phyloP scores from a whole-genome alignment of 2,329 filamentous ascomycete genomes.

The Trichoderma breve region DNA sequence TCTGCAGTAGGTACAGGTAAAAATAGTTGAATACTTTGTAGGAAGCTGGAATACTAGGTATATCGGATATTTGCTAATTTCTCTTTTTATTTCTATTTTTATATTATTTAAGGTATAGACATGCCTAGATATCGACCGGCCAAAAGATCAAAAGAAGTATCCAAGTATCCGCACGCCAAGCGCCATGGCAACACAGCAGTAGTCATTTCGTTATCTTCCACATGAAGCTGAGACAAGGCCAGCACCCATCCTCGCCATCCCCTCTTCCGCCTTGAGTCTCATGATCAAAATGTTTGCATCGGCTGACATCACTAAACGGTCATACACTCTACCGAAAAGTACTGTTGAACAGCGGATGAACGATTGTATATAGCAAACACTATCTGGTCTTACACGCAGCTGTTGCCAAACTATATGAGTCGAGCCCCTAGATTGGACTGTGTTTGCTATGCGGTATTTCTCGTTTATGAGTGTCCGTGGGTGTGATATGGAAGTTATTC shows the following conservation, averaged over 20 bases:
- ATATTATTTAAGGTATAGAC: no score
- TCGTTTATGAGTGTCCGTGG: not conserved
- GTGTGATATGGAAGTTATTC: no score
- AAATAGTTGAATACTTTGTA: not conserved
- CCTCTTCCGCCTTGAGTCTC: not conserved
- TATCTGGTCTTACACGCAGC: not conserved
- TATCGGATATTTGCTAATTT: accelerated
- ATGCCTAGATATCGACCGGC: no score
- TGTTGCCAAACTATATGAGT: not conserved
- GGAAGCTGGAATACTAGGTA: not conserved
- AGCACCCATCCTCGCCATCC: not conserved
- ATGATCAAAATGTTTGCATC: not conserved
- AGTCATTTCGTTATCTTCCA: not conserved
- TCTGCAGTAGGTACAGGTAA: not conserved
- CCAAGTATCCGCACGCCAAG: not conserved
- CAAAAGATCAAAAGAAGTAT: not conserved
- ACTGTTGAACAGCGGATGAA: not conserved
- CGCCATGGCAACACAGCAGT: not conserved
- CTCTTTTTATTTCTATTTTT: not conserved
- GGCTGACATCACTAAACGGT: not conserved
- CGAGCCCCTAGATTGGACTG: not conserved
- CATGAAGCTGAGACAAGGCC: not conserved
- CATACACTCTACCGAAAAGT: not conserved
- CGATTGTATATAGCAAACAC: not conserved
- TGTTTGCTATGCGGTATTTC: not conserved